Percentiles rank a stretch among this genome's conserved stretches.
Evolutionary conservation across 1,139 yeast species (phyloP).

Genomic region (Kodamaea derodonti): DNA sequence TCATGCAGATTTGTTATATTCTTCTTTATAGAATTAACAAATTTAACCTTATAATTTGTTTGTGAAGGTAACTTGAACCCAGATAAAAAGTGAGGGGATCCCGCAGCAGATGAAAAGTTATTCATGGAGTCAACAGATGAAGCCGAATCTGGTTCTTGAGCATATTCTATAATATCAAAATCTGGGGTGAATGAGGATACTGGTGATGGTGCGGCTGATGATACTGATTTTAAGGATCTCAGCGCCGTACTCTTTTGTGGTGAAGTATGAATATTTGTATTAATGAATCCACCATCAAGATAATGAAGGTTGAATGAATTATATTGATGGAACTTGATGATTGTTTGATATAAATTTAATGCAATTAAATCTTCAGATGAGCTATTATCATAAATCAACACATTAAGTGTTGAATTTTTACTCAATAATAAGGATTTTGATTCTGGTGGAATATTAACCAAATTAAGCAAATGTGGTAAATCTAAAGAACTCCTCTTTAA

Average conservation of each 20-base stretch:
- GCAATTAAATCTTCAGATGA: constrained; percentile 27
- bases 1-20: constrained; percentile 9
- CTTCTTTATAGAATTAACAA: constrained; percentile 21
- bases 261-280: constrained; percentile 1
- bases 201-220: constrained; percentile 2
- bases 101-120: constrained; percentile 4
- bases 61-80: constrained; percentile 24
- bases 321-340: constrained; percentile 32
- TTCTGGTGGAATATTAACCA: constrained; percentile 21
- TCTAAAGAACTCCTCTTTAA: constrained; percentile 34
- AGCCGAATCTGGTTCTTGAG: constrained; percentile 2
- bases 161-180: constrained; percentile 10
- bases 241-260: background rate
- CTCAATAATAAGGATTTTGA: constrained; percentile 16
- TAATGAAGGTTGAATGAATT: constrained; percentile 25
- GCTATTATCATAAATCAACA: constrained; percentile 52
- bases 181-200: constrained; percentile 1
- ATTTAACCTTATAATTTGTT: constrained; percentile 17
- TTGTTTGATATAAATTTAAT: constrained; percentile 38
- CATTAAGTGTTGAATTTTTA: constrained; percentile 4
- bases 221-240: background rate
- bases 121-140: constrained; percentile 1
- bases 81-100: constrained; percentile 8
- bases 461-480: constrained; percentile 27
- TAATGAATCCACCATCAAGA: constrained; percentile 36